Evolutionary conservation across 192 early-diverging fungal species (phyloP).

Genomic region (Coemansia guatemalensis): DNA sequence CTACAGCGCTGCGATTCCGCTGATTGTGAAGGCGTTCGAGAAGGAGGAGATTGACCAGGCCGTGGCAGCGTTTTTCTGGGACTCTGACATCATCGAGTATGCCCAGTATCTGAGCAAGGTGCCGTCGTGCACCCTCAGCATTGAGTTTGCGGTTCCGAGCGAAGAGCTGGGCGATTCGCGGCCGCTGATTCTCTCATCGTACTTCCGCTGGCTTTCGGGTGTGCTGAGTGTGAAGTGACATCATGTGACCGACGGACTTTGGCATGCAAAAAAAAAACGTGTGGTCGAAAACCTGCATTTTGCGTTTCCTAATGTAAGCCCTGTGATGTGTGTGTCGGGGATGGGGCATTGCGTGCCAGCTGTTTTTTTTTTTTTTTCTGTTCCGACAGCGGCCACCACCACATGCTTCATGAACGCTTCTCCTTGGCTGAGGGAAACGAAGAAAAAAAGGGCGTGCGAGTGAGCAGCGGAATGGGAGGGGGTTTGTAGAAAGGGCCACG

Average conservation of each 20-base stretch:
- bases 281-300: not conserved
- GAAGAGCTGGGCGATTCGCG: constrained; percentile 12
- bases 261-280: not conserved
- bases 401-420: not conserved
- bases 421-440: not conserved
- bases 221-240: constrained; percentile 13
- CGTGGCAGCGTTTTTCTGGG: constrained; percentile 42
- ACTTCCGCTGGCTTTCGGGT: constrained; percentile 35
- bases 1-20: constrained; percentile 25
- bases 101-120: constrained; percentile 30
- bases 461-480: not conserved
- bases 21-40: constrained; percentile 39
- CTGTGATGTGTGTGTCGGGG: too few relatives aligned
- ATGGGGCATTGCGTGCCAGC: not conserved
- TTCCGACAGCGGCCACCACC: too few relatives aligned
- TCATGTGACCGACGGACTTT: not conserved
- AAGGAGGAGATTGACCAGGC: constrained; percentile 18
- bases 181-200: constrained; percentile 22
- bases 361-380: too few relatives aligned
- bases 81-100: constrained; percentile 44
- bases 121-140: constrained; percentile 16
- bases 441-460: not conserved
- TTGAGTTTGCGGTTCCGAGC: constrained; percentile 24
- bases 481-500: not conserved
- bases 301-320: not conserved